Base-by-base conservation (phyloP, 176 grass and related monocot species). In the Oryza rufipogon region DNA sequence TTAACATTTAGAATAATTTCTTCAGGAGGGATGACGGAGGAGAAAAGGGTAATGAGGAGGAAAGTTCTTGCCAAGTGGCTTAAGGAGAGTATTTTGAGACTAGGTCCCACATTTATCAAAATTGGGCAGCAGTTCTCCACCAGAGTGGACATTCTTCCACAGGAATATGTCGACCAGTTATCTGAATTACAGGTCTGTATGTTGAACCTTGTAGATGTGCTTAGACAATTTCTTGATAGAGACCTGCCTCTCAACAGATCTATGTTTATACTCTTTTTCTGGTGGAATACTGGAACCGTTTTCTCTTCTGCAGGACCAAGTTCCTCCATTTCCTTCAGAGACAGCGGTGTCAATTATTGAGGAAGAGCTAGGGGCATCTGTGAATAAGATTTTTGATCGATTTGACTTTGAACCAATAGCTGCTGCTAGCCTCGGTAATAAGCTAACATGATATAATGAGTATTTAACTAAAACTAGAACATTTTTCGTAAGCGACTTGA, bases 91-190 rank as follows among this genome's bases (percentile, higher is more conserved):
- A 92, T 98, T 90, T 79, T 98, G 65, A 98, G 91, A 86, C 85
- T 98, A 74, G 96, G 96, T 13, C 96, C 96, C 66, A 99, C 96
- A 77, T 99, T 99, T 90, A 99, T 99, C 76, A 99, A 99, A 94
- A 79, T 94, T 83, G 96, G 96, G 42, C 96, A 99, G 73, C 96
- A 99, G 38, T 99, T 99, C 71, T 99, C 96, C 36, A 99, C 96
- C 61, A 93, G 96, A 73, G 96, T 99, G 32, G 96, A 99, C 86
- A 99, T 99, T 86, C 93, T 99, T 79, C 90, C 96, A 60, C 93
- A 99, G 76, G 96, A 99, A 68, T 99, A 99, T 14, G 96, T 96
- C 46, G 96, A 99, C 83, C 93, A 99, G 81, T 85, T 99, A 78
- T 92, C 96, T 60, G 93, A 96, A 83, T 90, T 99, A 54, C 96